phyloP scores from a whole-genome alignment of 2,329 filamentous ascomycete genomes.

The Alternaria sp. region DNA sequence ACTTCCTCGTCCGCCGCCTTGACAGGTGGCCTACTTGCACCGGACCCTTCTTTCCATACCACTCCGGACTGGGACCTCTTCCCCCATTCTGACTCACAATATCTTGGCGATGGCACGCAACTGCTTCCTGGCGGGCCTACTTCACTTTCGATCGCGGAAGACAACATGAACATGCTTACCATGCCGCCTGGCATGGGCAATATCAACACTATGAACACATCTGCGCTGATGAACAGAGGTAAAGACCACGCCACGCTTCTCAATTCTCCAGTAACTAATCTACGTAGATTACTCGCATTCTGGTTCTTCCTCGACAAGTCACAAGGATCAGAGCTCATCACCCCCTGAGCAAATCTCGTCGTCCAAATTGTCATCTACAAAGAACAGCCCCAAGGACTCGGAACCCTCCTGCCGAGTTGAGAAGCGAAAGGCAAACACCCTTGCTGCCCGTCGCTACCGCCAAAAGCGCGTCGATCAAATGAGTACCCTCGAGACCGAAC shows the following conservation, averaged over 20 bases:
- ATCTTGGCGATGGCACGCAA: slow-evolving; percentile 29
- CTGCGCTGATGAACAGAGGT: slow-evolving; percentile 38
- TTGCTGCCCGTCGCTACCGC: slow-evolving; percentile 74
- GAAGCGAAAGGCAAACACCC: slow-evolving; percentile 72
- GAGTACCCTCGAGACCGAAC: slow-evolving; percentile 64
- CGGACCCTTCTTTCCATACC: slow-evolving; percentile 28
- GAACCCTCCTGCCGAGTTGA: slow-evolving; percentile 41
- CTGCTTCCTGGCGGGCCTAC: slow-evolving; percentile 21
- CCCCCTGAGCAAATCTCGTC: slow-evolving; percentile 34
- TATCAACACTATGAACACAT: slow-evolving; percentile 23
- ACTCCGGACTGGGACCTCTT: slow-evolving; percentile 34
- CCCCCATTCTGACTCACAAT: slow-evolving; percentile 28
- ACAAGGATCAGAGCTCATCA: slow-evolving; percentile 30
- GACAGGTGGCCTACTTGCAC: slow-evolving; percentile 21
- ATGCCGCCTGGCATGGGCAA: slow-evolving; percentile 24
- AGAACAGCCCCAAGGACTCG: slow-evolving; percentile 26
- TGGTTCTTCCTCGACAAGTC: slow-evolving; percentile 35
- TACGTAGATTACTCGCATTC: slow-evolving; percentile 32
- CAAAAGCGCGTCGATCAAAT: slow-evolving; percentile 74
- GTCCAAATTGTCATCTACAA: slow-evolving; percentile 31
- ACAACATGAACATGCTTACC: slow-evolving; percentile 20
- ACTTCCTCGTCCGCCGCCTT: slow-evolving; percentile 32
- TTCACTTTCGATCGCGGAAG: slow-evolving; percentile 19
- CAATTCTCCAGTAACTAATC: slow-evolving; percentile 15
- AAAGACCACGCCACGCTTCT: neutral